Evolutionary conservation across 345 rosid species (phyloP).

Genomic region (Euclidium syriacum): DNA sequence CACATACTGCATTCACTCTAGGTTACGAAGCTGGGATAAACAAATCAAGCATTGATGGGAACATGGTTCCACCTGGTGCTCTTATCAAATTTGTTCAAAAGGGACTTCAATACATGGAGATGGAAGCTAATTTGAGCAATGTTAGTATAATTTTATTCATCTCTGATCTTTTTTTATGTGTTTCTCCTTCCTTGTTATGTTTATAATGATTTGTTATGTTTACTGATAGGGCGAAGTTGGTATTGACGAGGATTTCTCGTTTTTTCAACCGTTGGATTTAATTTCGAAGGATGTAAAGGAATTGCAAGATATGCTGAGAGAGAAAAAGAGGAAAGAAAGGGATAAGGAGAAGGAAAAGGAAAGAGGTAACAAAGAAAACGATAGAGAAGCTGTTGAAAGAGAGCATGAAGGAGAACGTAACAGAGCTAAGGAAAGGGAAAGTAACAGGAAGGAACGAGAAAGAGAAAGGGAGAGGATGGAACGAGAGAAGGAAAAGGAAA

Average conservation of each 20-base stretch:
- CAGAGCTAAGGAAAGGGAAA: conserved; percentile 66
- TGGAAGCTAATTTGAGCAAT: conserved; percentile 91
- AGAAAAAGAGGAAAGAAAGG: conserved; percentile 65
- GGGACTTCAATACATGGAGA: conserved; percentile 95
- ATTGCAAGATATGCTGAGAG: conserved; percentile 69
- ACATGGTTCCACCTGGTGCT: conserved; percentile 93
- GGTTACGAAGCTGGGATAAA: conserved; percentile 94
- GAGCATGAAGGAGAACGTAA: conserved; percentile 57
- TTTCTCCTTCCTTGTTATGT: no score
- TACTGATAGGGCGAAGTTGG: conserved; percentile 62
- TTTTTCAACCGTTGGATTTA: conserved; percentile 93
- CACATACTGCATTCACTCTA: conserved; percentile 80
- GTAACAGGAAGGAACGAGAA: conserved; percentile 60
- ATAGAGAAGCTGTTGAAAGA: conserved; percentile 44
- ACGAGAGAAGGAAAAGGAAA: conserved; percentile 51
- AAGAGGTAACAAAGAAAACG: conserved; percentile 36
- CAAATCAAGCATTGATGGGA: conserved; percentile 84
- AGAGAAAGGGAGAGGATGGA: conserved; percentile 50
- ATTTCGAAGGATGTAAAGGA: conserved; percentile 85
- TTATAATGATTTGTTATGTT: background rate
- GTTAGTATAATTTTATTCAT: conserved; percentile 50
- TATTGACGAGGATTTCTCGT: conserved; percentile 91
- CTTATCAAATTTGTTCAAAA: conserved; percentile 85
- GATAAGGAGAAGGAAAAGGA: conserved; percentile 64
- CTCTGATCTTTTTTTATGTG: background rate